Evolutionary conservation across 1,284 basidiomycete genomes (phyloP), one percentile per base, ranked within the genome.

Genomic region (Apiotrichum mycotoxinovorans): DNA sequence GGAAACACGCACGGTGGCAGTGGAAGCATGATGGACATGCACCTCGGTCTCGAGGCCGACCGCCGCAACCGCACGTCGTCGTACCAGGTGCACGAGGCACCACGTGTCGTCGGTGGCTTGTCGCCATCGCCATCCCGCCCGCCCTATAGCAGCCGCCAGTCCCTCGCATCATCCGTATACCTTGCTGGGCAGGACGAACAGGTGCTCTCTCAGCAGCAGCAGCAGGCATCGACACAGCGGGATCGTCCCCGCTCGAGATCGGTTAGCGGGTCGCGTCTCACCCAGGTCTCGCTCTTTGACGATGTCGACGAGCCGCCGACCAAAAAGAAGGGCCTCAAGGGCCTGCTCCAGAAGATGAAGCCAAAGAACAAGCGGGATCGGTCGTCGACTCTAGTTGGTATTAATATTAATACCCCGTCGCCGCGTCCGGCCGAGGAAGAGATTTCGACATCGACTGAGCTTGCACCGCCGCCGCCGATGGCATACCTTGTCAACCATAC

Each of bases 11-110:
- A 89, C 64, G 80, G 87, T 58, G 87, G 86, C 58, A 80, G 85
- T 51, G 90, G 89, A 8, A 83, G 91, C 70, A 91, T 93, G 89
- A 81, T 92, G 70, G 88, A 93, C 72, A 92, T 93, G 91, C 91
- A 93, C 57, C 70, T 78, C 37, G 76, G 75, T 17, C 66, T 78
- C 25, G 76, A 78, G 51, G 57, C 59, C 23, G 76, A 78, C 58
- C 68, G 72, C 2, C 65, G 71, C 15, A 69, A 69, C 55, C 61
- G 60, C 27, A 58, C 66, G 1, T 57, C 68, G 26, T 66, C 67
- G 35, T 65, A 63, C 52, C 62, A 68, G 35, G 62, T 67, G 18
- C 62, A 64, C 46, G 59, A 64, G 34, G 62, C 70, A 26, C 71
- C 74, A 23, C 70, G 74, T 15, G 65, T 72, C 9, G 65, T 72